A percentile compares a stretch with the other conserved stretches of the same genome.
Evolutionary conservation across 2,329 filamentous ascomycete species (phyloP).

Genomic region (Trichoderma atroviride): DNA sequence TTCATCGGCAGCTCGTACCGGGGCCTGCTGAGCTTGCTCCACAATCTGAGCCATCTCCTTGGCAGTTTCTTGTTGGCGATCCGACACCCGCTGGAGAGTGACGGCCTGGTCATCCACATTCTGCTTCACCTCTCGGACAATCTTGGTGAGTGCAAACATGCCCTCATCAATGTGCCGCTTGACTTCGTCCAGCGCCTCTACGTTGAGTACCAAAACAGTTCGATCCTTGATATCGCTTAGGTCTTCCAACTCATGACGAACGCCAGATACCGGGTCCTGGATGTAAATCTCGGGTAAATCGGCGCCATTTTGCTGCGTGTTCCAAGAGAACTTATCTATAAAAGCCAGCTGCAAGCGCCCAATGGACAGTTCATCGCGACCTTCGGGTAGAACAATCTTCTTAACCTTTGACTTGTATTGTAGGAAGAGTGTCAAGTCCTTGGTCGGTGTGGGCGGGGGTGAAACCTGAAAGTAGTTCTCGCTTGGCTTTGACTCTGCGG

Average conservation of each 20-base stretch:
- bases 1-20: constrained; percentile 51
- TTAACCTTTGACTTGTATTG: constrained; percentile 98
- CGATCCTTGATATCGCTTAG: constrained; percentile 91
- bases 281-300: constrained; percentile 98
- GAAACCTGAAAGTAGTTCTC: constrained; percentile 61
- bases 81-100: constrained; percentile 82
- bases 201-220: constrained; percentile 90
- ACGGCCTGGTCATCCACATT: constrained; percentile 81
- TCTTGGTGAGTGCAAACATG: constrained; percentile 73
- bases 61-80: constrained; percentile 85
- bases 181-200: constrained; percentile 92
- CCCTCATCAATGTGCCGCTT: constrained; percentile 96
- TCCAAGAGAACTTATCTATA: constrained; percentile 99
- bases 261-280: constrained; percentile 90
- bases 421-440: constrained; percentile 89
- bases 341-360: constrained; percentile 91
- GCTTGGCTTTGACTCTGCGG: constrained; percentile 48
- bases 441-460: constrained; percentile 68
- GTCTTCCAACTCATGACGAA: constrained; percentile 96
- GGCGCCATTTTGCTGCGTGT: constrained; percentile 88
- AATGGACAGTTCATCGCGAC: constrained; percentile 80
- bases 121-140: constrained; percentile 85
- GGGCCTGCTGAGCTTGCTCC: constrained; percentile 43
- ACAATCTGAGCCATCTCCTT: constrained; percentile 70
- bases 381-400: constrained; percentile 87